phyloP scores from a whole-genome alignment of 2,329 filamentous ascomycete genomes.

The Calonectria pauciramosa region DNA sequence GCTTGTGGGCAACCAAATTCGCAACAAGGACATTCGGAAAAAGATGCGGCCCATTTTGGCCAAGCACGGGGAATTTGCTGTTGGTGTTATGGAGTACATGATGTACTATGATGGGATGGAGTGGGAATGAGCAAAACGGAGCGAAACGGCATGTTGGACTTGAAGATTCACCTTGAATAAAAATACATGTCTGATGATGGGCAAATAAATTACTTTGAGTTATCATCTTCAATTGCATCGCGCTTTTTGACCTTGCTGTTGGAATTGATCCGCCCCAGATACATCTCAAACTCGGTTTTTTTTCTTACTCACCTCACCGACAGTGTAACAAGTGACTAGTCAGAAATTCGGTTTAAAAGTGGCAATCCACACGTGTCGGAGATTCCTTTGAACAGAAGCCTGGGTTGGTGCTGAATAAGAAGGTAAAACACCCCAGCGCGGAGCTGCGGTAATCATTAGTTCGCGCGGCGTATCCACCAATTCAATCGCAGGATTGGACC shows the following conservation, averaged over 20 bases:
- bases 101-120: neutral
- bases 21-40: neutral
- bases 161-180: neutral
- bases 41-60: slow-evolving; percentile 19
- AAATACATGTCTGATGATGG: too few relatives aligned
- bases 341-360: too few relatives aligned
- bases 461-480: neutral
- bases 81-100: slow-evolving; percentile 31
- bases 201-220: too few relatives aligned
- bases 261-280: too few relatives aligned
- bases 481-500: slow-evolving; percentile 11
- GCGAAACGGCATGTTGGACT: too few relatives aligned
- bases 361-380: too few relatives aligned
- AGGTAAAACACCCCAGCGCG: neutral
- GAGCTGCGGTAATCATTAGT: neutral
- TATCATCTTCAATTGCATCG: neutral
- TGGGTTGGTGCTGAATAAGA: neutral
- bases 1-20: slow-evolving; percentile 27
- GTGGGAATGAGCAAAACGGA: neutral
- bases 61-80: slow-evolving; percentile 31
- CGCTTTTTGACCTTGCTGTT: neutral
- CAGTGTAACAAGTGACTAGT: neutral
- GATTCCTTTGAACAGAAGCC: too few relatives aligned
- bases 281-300: neutral
- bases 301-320: neutral